These are phyloP conservation scores for Naematelia encephala DNA, from an alignment of 768 basidiomycete species.

Conservation along the genomic window DNA sequence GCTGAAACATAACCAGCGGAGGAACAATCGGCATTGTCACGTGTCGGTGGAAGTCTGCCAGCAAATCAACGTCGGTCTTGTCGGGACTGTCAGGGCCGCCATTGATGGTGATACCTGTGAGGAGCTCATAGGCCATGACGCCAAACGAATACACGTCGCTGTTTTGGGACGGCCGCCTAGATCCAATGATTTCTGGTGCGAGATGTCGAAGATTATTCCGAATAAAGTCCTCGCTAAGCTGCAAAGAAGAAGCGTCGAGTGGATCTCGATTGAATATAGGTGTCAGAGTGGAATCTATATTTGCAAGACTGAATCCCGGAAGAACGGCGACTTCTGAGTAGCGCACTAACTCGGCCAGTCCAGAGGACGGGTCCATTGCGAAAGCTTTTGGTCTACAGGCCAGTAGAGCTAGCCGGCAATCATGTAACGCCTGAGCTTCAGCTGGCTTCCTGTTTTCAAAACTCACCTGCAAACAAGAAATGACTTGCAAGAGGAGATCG, in stretches of 20 bases:
- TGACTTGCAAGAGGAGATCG: conserved; percentile 10
- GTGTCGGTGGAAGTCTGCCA: conserved; percentile 37
- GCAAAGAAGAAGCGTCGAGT: conserved; percentile 1
- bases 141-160: conserved; percentile 42
- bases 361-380: not conserved
- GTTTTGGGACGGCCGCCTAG: conserved; percentile 6
- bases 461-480: conserved; percentile 20
- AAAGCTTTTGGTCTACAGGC: conserved; percentile 14
- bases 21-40: conserved; percentile 15
- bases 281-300: not conserved
- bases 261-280: conserved; percentile 16
- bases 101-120: conserved; percentile 29
- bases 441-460: not conserved
- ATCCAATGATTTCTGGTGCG: conserved; percentile 28
- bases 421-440: conserved; percentile 13
- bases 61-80: conserved; percentile 24
- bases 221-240: conserved; percentile 11
- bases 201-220: conserved; percentile 28
- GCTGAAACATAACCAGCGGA: conserved; percentile 10
- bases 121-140: conserved; percentile 36
- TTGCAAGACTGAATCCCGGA: conserved; percentile 6
- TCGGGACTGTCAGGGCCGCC: conserved; percentile 17
- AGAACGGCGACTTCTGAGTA: conserved; percentile 7
- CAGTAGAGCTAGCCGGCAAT: conserved; percentile 6
- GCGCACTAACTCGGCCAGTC: not conserved